Percentiles rank a stretch among this genome's conserved stretches.
Evolutionary conservation across 495 filamentous ascomycete species (phyloP).

Genomic region (Aspergillus bertholletiae): DNA sequence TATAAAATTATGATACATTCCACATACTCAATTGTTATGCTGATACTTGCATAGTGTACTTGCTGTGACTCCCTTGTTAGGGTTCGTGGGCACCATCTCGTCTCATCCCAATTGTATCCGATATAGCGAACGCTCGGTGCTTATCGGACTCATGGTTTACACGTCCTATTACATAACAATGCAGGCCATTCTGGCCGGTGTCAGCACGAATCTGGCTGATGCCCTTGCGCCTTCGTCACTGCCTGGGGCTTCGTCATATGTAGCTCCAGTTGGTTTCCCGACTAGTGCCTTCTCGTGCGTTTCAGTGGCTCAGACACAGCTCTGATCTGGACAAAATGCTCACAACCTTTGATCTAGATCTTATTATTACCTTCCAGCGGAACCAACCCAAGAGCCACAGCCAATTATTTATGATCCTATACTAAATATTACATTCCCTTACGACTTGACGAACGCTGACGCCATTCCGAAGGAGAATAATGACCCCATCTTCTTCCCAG

Average conservation of each 20-base stretch:
- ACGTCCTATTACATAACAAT: constrained; percentile 1
- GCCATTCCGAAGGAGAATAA: constrained; percentile 43
- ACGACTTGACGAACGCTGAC: constrained; percentile 53
- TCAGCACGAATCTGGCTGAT: not conserved
- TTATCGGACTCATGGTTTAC: not conserved
- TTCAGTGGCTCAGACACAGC: not conserved
- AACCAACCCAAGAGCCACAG: constrained; percentile 55
- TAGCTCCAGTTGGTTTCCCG: constrained; percentile 51
- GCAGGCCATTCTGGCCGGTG: constrained; percentile 11
- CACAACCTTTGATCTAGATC: constrained; percentile 14
- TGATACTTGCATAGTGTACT: not conserved
- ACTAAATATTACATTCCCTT: constrained; percentile 53
- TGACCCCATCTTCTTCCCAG: constrained; percentile 51
- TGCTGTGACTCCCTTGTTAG: not conserved
- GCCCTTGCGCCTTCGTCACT: constrained; percentile 7
- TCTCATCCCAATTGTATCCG: not conserved
- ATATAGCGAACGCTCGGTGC: not conserved
- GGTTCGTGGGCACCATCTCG: not conserved
- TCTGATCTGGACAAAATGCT: not conserved
- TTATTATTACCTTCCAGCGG: constrained; percentile 48
- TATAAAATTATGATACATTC: not conserved
- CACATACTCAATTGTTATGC: not conserved
- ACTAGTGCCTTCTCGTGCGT: constrained; percentile 47
- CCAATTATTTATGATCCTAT: constrained; percentile 55
- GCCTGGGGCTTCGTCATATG: constrained; percentile 42